These are phyloP conservation scores for Penicillium soppii DNA, from an alignment of 495 filamentous ascomycete species.

Conservation along the genomic window DNA sequence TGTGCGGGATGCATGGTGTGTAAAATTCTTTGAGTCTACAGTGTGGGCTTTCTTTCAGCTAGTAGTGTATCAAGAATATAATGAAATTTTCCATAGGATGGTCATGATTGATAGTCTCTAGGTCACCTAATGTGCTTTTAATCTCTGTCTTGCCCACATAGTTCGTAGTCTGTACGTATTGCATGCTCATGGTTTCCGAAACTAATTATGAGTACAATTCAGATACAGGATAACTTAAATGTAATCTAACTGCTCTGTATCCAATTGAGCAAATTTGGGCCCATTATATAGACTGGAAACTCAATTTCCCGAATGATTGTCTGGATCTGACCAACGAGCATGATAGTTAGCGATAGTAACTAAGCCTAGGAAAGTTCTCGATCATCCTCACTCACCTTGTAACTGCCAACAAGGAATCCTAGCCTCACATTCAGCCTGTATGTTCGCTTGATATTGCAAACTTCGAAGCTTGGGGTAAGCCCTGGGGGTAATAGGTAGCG, in stretches of 20 bases:
- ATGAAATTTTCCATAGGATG: no score
- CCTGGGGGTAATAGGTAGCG: neutral
- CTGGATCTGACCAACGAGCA: neutral
- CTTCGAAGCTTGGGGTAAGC: conserved; percentile 1
- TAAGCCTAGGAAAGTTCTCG: neutral
- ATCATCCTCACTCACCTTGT: neutral
- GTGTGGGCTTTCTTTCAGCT: no score
- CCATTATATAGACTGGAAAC: conserved; percentile 1
- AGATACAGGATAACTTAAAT: no score
- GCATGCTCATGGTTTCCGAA: neutral
- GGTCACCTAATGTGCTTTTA: no score
- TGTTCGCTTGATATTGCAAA: conserved; percentile 4
- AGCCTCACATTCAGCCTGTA: neutral
- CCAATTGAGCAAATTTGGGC: neutral
- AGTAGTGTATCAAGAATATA: no score
- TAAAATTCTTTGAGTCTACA: no score
- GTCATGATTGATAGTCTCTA: no score
- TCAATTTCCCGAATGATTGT: neutral
- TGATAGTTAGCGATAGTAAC: neutral
- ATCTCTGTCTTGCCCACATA: no score
- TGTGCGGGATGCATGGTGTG: no score
- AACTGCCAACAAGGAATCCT: neutral
- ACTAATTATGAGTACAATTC: neutral
- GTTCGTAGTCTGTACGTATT: no score
- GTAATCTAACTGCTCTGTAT: no score